phyloP scores from a whole-genome alignment of 169 alveolate genomes.

The Cryptosporidium felis region DNA sequence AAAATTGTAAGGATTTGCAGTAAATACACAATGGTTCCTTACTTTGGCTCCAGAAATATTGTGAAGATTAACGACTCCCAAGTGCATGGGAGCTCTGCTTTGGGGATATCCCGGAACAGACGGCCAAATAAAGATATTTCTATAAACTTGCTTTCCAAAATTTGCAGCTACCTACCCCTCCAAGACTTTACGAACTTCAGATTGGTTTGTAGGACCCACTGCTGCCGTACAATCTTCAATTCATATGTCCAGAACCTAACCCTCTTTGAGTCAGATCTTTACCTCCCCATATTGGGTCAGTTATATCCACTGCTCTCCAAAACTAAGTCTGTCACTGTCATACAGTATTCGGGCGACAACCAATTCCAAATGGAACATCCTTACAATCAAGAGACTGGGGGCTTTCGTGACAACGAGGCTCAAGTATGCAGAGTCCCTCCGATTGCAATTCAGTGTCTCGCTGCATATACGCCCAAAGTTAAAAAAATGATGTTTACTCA shows the following conservation, averaged over 20 bases:
- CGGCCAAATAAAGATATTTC: slow-evolving; percentile 11
- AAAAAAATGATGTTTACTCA: slow-evolving; percentile 42
- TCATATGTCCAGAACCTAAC: slow-evolving; percentile 39
- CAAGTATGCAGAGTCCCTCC: slow-evolving; percentile 38
- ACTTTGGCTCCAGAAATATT: slow-evolving; percentile 36
- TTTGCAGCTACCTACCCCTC: slow-evolving; percentile 32
- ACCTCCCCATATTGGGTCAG: slow-evolving; percentile 47
- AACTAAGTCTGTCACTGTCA: slow-evolving; percentile 17
- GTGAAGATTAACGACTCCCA: slow-evolving; percentile 27
- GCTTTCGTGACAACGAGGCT: no score
- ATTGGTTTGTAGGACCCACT: slow-evolving; percentile 54
- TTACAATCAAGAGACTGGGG: no score
- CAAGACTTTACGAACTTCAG: slow-evolving; percentile 23
- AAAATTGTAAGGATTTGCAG: slow-evolving; percentile 34
- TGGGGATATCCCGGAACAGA: slow-evolving; percentile 28
- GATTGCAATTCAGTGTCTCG: slow-evolving; percentile 47
- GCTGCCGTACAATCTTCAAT: slow-evolving; percentile 51
- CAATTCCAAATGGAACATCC: no score
- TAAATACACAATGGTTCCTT: slow-evolving; percentile 51
- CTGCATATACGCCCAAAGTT: slow-evolving; percentile 66
- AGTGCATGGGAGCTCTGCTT: slow-evolving; percentile 41
- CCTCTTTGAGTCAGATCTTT: slow-evolving; percentile 29
- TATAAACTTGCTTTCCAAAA: slow-evolving; percentile 13
- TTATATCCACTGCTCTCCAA: slow-evolving; percentile 50
- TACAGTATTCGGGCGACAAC: neutral